Conservation (phyloP, 805 yeast genomes). For the Candida andamanensis region DNA sequence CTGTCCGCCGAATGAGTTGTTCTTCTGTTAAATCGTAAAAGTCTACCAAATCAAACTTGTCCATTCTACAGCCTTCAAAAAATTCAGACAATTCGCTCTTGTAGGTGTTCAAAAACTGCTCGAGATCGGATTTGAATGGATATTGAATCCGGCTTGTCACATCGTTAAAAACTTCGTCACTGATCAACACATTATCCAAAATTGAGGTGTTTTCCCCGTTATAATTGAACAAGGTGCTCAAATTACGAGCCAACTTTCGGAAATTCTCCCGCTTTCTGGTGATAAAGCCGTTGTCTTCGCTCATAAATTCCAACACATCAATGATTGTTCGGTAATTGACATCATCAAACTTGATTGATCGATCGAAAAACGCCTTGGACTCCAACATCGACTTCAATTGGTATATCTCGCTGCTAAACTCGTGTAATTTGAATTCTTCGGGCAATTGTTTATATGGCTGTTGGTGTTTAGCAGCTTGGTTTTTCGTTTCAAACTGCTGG, state of each 20-base stretch:
- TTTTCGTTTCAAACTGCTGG: constrained; percentile 33
- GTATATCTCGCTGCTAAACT: constrained; percentile 25
- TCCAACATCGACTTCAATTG: constrained; percentile 14
- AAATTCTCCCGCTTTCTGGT: constrained; percentile 17
- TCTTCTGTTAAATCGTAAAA: constrained; percentile 8
- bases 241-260: constrained; percentile 26
- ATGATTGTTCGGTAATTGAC: constrained; percentile 3
- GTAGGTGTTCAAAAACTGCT: constrained; percentile 3
- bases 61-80: constrained; percentile 3
- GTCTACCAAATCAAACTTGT: constrained; percentile 7
- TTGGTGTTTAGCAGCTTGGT: not conserved
- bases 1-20: constrained; percentile 3
- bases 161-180: constrained; percentile 21
- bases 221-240: constrained; percentile 26
- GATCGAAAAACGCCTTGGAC: not conserved
- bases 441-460: constrained; percentile 25
- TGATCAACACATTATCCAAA: constrained; percentile 30
- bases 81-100: constrained; percentile 1
- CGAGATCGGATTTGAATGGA: constrained; percentile 5
- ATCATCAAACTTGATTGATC: constrained; percentile 13
- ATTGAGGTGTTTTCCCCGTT: constrained; percentile 28
- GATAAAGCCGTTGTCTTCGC: constrained; percentile 10
- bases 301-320: constrained; percentile 11
- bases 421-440: constrained; percentile 28
- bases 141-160: constrained; percentile 14